Percentiles rank a stretch among this genome's conserved stretches.
Evolutionary conservation across 2,329 filamentous ascomycete species (phyloP).

Genomic region (Aspergillus luchuensis): DNA sequence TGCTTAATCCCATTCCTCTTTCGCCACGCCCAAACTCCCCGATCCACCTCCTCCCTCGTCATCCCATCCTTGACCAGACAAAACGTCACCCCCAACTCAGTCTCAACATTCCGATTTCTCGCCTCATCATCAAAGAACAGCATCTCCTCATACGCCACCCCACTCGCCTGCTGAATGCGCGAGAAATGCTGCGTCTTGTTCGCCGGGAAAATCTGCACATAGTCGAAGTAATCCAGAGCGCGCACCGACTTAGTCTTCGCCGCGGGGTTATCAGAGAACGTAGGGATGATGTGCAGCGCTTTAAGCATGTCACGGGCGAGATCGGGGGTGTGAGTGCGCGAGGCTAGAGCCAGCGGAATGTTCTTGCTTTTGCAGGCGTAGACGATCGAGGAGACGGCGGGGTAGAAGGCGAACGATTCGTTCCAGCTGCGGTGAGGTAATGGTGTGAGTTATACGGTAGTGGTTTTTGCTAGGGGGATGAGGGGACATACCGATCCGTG

Average conservation of each 20-base stretch:
- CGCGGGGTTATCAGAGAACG: slow-evolving; percentile 43
- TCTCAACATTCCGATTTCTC: slow-evolving; percentile 78
- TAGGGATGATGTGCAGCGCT: slow-evolving; percentile 63
- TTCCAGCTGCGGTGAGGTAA: slow-evolving; percentile 47
- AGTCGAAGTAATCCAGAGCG: slow-evolving; percentile 57
- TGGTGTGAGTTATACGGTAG: slow-evolving; percentile 10
- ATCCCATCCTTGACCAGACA: slow-evolving; percentile 79
- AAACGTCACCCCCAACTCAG: slow-evolving; percentile 77
- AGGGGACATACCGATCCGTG: slow-evolving; percentile 41
- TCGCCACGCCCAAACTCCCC: slow-evolving; percentile 79
- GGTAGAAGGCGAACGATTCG: slow-evolving; percentile 71
- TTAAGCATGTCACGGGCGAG: slow-evolving; percentile 79
- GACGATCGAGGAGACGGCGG: slow-evolving; percentile 68
- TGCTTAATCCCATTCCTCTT: slow-evolving; percentile 61
- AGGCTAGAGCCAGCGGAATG: slow-evolving; percentile 71
- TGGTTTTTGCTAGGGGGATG: slow-evolving; percentile 7
- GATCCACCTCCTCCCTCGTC: slow-evolving; percentile 73
- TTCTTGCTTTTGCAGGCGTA: slow-evolving; percentile 58
- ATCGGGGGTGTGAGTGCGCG: slow-evolving; percentile 76
- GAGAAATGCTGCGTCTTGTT: slow-evolving; percentile 86
- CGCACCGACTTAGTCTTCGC: slow-evolving; percentile 51
- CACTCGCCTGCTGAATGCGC: slow-evolving; percentile 69
- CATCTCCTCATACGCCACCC: slow-evolving; percentile 77
- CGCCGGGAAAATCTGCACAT: slow-evolving; percentile 67
- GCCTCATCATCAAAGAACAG: slow-evolving; percentile 94